These are phyloP conservation scores for Raffaelea deltoideospora DNA, from an alignment of 2,329 filamentous ascomycete genomes.

Conservation along the genomic window DNA sequence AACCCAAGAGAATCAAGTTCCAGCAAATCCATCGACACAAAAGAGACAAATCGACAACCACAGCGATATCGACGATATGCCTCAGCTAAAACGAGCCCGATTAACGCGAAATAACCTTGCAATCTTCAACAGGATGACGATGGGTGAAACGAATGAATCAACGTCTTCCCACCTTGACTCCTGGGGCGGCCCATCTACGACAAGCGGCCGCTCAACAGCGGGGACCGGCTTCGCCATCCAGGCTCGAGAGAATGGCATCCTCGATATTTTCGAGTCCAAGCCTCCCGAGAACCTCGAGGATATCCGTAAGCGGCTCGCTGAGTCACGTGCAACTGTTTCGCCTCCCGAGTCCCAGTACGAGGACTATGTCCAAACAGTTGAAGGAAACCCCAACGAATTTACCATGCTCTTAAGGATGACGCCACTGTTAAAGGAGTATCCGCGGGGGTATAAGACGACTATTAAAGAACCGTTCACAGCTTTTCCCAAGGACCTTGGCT, in stretches of 20 bases:
- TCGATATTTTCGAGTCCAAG: not conserved
- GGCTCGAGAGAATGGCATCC: not conserved
- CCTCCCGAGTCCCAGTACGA: not conserved
- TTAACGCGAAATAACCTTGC: not conserved
- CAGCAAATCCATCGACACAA: no score
- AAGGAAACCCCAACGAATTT: not conserved
- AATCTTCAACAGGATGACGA: conserved; percentile 3
- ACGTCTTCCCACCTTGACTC: not conserved
- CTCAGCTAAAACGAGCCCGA: not conserved
- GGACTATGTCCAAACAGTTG: not conserved
- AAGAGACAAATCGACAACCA: no score
- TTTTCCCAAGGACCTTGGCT: not conserved
- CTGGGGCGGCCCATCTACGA: not conserved
- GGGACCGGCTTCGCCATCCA: not conserved
- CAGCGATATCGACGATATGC: no score
- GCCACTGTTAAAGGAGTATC: not conserved
- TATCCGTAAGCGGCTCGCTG: not conserved
- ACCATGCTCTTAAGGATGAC: not conserved
- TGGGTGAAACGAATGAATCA: conserved; percentile 1
- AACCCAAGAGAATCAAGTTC: no score
- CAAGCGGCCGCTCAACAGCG: not conserved
- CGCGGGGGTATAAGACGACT: not conserved
- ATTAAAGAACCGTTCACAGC: not conserved
- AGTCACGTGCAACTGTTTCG: not conserved
- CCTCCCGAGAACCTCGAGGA: not conserved